phyloP scores from a whole-genome alignment of 2,329 filamentous ascomycete species.

The Cladosporium sp. region DNA sequence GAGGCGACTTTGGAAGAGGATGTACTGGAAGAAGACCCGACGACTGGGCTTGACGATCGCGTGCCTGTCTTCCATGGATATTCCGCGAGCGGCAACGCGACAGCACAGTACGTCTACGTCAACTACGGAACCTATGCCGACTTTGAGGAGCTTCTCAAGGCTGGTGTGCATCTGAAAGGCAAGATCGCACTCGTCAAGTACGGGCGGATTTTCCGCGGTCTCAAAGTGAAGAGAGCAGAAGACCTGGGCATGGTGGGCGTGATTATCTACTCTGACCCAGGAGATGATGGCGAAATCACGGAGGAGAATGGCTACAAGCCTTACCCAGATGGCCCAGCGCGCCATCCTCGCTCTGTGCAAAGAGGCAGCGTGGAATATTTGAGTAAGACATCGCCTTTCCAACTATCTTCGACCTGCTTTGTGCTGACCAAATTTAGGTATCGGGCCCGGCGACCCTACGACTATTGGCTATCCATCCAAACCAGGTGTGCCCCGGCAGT shows the following conservation, averaged over 20 bases:
- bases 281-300: slow-evolving; percentile 78
- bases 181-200: slow-evolving; percentile 88
- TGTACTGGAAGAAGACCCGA: slow-evolving; percentile 76
- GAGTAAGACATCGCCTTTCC: slow-evolving; percentile 31
- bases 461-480: slow-evolving; percentile 93
- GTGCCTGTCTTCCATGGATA: slow-evolving; percentile 95
- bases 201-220: slow-evolving; percentile 78
- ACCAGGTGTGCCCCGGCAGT: slow-evolving; percentile 74
- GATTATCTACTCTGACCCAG: slow-evolving; percentile 82
- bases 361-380: slow-evolving; percentile 72
- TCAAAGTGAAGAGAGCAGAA: slow-evolving; percentile 90
- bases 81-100: slow-evolving; percentile 88
- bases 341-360: slow-evolving; percentile 85
- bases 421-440: slow-evolving; percentile 37
- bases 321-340: slow-evolving; percentile 83
- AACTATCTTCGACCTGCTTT: neutral
- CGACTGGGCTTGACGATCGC: slow-evolving; percentile 65
- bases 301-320: slow-evolving; percentile 73
- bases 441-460: slow-evolving; percentile 70
- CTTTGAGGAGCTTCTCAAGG: slow-evolving; percentile 73
- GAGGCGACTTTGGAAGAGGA: slow-evolving; percentile 76
- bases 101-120: slow-evolving; percentile 78
- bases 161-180: slow-evolving; percentile 71
- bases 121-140: slow-evolving; percentile 88
- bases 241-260: slow-evolving; percentile 85